phyloP scores from a whole-genome alignment of 2,329 filamentous ascomycete genomes.

The Emydomyces testavorans region DNA sequence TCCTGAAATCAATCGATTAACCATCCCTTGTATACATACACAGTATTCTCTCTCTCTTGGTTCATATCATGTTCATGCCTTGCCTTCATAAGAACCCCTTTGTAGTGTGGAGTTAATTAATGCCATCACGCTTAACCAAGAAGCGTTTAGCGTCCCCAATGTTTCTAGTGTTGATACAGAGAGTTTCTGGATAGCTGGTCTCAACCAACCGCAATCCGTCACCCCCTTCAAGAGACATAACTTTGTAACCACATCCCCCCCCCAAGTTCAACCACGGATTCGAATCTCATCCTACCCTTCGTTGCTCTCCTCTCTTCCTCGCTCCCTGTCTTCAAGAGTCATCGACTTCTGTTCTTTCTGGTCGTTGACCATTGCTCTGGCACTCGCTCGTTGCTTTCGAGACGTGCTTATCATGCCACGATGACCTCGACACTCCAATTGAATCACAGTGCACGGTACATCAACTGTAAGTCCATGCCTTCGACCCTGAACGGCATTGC shows the following conservation, averaged over 20 bases:
- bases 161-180: constrained; percentile 6
- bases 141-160: constrained; percentile 3
- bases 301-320: background rate
- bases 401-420: background rate
- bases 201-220: constrained; percentile 10
- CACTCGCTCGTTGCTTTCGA: background rate
- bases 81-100: too few species aligned
- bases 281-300: background rate
- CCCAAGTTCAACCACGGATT: background rate
- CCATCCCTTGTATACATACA: too few species aligned
- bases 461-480: background rate
- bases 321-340: background rate
- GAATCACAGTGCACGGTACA: constrained; percentile 4
- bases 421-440: constrained; percentile 1
- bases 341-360: background rate
- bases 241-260: background rate
- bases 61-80: too few species aligned
- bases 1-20: too few species aligned
- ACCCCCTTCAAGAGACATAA: constrained; percentile 3
- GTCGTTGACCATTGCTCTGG: background rate
- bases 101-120: too few species aligned
- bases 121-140: constrained; percentile 1
- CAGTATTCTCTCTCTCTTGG: too few species aligned
- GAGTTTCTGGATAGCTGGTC: constrained; percentile 11
- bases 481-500: background rate